Base-by-base conservation (phyloP, 805 yeast species). In the Kazachstania africana region DNA sequence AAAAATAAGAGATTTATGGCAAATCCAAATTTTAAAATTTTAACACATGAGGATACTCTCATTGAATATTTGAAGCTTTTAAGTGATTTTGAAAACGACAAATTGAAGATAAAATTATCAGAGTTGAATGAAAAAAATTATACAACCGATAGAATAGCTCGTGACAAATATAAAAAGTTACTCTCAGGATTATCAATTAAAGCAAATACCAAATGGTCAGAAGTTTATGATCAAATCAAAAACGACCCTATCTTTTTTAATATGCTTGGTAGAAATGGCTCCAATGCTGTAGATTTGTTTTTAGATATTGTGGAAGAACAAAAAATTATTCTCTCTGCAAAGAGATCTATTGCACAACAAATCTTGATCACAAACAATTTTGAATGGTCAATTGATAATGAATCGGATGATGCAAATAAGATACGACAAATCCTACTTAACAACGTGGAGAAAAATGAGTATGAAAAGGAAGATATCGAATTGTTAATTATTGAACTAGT, bases 231-330 rank as follows among this genome's bases (percentile, higher is more conserved):
- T 0, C 36, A 46, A 4, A 43, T 83, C 1, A 70, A 70, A 36
- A 66, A 69, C 20, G 78, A 77, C 37, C 62, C 60, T 28, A 57
- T 71, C 12, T 84, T 78, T 46, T 44, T 69, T 12, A 71, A 66
- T 15, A 39, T 84, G 23, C 63, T 84, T 35, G 94, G 93, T 0
- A 65, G 85, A 33, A 63, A 69, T 27, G 94, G 95, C 0, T 83
- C 95, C 0, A 66, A 75, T 1, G 78, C 94, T 1, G 47, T 76
- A 26, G 94, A 84, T 39, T 54, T 81, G 25, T 84, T 78, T 50
- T 69, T 82, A 70, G 94, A 85, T 50, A 45, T 68, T 0, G 65
- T 78, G 3, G 85, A 78, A 42, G 76, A 71, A 34, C 74, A 72
- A 43, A 64, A 67, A 21, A 68, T 74, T 33, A 45, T 63, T 2